These are phyloP conservation scores for Phytophthora lateralis DNA, from an alignment of 352 stramenopile species.

Conservation along the genomic window DNA sequence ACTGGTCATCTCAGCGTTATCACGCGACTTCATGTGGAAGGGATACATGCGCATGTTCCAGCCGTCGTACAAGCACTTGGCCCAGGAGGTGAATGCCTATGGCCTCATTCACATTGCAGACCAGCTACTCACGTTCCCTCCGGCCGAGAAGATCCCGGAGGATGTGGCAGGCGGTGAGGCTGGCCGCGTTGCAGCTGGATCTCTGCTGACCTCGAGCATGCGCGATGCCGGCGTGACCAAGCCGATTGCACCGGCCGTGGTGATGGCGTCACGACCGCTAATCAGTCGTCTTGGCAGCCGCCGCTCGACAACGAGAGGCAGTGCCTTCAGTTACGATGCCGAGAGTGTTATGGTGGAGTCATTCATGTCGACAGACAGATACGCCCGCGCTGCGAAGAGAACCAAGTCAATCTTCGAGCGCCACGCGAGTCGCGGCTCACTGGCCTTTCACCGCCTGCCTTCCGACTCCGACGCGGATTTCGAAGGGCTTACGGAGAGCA, in stretches of 20 bases:
- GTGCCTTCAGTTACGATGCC: constrained; percentile 89
- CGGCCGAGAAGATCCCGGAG: constrained; percentile 72
- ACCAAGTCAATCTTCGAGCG: constrained; percentile 72
- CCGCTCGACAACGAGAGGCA: constrained; percentile 57
- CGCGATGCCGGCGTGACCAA: constrained; percentile 34
- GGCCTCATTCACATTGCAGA: constrained; percentile 62
- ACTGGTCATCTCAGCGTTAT: constrained; percentile 69
- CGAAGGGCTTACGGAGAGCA: constrained; percentile 13
- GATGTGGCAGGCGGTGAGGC: constrained; percentile 40
- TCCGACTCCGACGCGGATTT: constrained; percentile 32
- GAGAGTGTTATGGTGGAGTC: constrained; percentile 91
- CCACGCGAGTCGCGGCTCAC: constrained; percentile 82
- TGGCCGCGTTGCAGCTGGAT: constrained; percentile 21
- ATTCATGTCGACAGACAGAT: constrained; percentile 84
- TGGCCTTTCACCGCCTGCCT: constrained; percentile 73
- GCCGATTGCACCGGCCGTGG: constrained; percentile 34
- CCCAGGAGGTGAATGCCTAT: constrained; percentile 83
- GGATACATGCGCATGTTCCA: constrained; percentile 82
- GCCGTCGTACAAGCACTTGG: constrained; percentile 86
- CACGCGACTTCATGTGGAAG: constrained; percentile 84
- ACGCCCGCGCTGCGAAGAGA: constrained; percentile 48
- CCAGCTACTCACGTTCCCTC: constrained; percentile 79
- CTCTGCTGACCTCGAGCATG: constrained; percentile 33
- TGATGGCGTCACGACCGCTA: constrained; percentile 36
- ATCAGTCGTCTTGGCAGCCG: constrained; percentile 38